A percentile compares a stretch with the other conserved stretches of the same genome.
phyloP scores from a whole-genome alignment of 2,329 filamentous ascomycete species.

The Ophiostoma fasciatum region DNA sequence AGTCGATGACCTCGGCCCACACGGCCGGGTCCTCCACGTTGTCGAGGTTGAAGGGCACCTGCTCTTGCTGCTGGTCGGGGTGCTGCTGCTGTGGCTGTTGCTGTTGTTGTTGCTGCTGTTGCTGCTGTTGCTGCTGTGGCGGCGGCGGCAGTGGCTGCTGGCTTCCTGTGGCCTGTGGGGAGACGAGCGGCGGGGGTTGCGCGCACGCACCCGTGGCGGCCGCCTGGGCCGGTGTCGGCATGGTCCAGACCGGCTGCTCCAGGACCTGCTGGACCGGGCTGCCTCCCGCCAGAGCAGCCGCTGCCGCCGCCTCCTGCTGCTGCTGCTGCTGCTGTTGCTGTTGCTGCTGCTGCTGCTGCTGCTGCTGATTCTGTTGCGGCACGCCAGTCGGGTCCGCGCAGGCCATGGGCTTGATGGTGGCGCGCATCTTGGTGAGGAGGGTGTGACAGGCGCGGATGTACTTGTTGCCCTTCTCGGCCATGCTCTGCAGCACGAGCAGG shows the following conservation, averaged over 20 bases:
- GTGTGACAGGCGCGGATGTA: slow-evolving; percentile 2
- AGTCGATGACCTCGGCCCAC: slow-evolving; percentile 4
- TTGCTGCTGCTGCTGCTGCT: background rate
- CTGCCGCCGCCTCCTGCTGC: too few species aligned
- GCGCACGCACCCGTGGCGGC: too few species aligned
- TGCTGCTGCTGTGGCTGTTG: background rate
- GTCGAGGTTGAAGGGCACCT: background rate
- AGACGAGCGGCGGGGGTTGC: too few species aligned
- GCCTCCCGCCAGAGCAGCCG: too few species aligned
- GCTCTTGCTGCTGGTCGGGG: background rate
- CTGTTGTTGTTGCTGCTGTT: background rate
- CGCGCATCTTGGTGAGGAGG: background rate
- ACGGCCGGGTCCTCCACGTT: background rate
- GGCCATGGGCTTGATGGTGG: background rate
- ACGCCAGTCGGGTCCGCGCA: too few species aligned
- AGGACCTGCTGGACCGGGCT: too few species aligned
- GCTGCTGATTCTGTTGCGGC: too few species aligned
- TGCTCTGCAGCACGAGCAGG: background rate
- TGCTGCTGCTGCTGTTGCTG: background rate
- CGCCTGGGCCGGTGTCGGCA: too few species aligned
- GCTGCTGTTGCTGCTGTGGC: background rate
- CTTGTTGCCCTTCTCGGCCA: slow-evolving; percentile 1
- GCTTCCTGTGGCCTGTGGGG: background rate
- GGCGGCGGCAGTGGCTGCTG: too few species aligned
- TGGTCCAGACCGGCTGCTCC: too few species aligned